Conservation (phyloP, 169 alveolate species). For the Cryptosporidium ubiquitum region DNA sequence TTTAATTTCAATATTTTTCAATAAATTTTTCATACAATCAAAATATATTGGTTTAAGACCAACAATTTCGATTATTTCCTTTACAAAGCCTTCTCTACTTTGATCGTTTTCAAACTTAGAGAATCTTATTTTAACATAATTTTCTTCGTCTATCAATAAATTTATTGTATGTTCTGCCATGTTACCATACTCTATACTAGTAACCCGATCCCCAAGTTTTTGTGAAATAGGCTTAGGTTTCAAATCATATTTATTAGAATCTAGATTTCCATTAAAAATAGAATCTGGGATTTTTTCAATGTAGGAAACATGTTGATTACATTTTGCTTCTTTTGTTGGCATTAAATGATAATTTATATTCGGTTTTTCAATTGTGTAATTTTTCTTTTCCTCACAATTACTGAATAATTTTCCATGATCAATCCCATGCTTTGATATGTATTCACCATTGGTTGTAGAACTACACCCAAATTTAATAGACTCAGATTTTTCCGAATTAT, state of each 20-base stretch:
- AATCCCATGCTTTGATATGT: neutral
- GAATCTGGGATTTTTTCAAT: neutral
- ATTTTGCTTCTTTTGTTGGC: neutral
- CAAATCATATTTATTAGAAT: neutral
- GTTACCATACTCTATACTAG: neutral
- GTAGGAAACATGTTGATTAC: neutral
- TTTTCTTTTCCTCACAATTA: neutral
- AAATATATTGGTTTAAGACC: slow-evolving; percentile 49
- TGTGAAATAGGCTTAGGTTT: neutral
- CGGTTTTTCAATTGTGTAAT: no score
- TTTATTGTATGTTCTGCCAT: neutral
- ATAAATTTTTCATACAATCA: slow-evolving; percentile 9
- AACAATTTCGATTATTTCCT: slow-evolving; percentile 1
- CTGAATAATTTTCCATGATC: neutral
- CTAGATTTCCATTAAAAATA: no score
- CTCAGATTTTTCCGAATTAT: neutral
- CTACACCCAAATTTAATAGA: neutral
- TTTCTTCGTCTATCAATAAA: slow-evolving; percentile 1
- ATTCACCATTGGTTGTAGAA: neutral
- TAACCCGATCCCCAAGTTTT: neutral
- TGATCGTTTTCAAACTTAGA: slow-evolving; percentile 15
- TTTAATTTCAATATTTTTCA: slow-evolving; percentile 5
- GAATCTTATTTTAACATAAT: neutral
- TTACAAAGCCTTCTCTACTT: slow-evolving; percentile 24
- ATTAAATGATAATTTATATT: neutral